Evolutionary conservation across 2,329 filamentous ascomycete genomes (phyloP), one percentile per base, ranked within the genome.

Genomic region (Colletotrichum cordylinicola): DNA sequence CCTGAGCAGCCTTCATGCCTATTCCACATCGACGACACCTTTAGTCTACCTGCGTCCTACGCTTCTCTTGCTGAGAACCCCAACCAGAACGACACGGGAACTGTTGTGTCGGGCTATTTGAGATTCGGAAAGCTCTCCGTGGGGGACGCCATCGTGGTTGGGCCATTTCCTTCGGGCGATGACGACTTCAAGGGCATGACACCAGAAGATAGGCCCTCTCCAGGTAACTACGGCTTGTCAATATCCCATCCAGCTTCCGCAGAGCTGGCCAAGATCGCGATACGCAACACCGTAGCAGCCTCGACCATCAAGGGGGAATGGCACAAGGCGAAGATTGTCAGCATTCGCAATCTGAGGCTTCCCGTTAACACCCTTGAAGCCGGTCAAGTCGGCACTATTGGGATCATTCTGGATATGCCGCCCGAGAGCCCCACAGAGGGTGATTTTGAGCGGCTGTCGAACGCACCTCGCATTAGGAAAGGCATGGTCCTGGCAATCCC

Each of bases 21-120:
- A 3, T 98, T 98, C 81, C 94, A 98, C 81, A 91, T 98, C 29
- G 96, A 98, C 82, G 96, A 98, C 79, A 92, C 96, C 2, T 98
- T 98, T 83, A 94, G 91, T 74, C 90, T 96, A 16, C 91, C 93
- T 2, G 90, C 91, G 1, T 91, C 92, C 2, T 92, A 92, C 77
- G 87, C 90, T 6, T 83, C 86, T n/a, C 82, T 84, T 18, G 83
- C 86, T 4, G 83, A 82, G 39, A 83, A 77, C n/a, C 68, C 70
- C 79, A 77, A 77, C 79, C 82, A 87, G 61, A 83, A 85, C 43
- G 88, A 90, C 67, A 84, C 87, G 24, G 93, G 93, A 9, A 90
- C 92, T n/a, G 94, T 99, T 16, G 90, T 98, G 8, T 96, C 95
- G 56, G 96, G 96, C 1, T 91, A 97, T 78, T 88, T 98, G 15